phyloP scores from a whole-genome alignment of 768 basidiomycete species.

The Cubamyces sp. region DNA sequence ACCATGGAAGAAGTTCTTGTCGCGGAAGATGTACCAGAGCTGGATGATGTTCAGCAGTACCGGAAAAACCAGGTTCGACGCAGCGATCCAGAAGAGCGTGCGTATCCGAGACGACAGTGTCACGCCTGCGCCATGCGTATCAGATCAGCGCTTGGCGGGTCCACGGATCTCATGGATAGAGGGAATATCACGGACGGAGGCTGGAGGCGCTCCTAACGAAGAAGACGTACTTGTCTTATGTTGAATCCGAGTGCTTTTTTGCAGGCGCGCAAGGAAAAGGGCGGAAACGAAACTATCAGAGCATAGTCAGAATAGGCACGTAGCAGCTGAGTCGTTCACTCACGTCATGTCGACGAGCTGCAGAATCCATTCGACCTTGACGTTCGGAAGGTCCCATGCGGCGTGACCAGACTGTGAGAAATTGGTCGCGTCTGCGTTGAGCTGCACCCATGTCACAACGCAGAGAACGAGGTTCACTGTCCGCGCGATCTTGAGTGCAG shows the following conservation, averaged over 20 bases:
- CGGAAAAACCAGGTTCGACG: conserved; percentile 45
- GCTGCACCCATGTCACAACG: conserved; percentile 4
- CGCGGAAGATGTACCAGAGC: conserved; percentile 28
- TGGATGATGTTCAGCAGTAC: conserved; percentile 40
- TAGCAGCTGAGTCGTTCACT: conserved; percentile 19
- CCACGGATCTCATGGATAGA: too few species aligned
- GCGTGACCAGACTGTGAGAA: conserved; percentile 5
- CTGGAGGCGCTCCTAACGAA: too few species aligned
- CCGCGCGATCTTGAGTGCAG: conserved; percentile 38
- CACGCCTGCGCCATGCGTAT: too few species aligned
- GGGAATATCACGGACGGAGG: too few species aligned
- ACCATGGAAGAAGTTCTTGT: conserved; percentile 10
- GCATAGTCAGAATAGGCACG: too few species aligned
- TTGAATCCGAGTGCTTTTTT: neutral
- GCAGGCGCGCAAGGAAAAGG: conserved; percentile 8
- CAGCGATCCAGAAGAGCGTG: conserved; percentile 42
- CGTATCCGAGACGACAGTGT: conserved; percentile 28
- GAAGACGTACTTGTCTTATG: neutral
- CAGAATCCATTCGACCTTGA: conserved; percentile 37
- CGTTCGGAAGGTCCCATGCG: conserved; percentile 11
- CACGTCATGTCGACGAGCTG: conserved; percentile 42
- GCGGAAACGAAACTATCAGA: neutral
- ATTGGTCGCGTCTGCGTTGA: neutral
- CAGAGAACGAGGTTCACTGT: conserved; percentile 27
- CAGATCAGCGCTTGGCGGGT: too few species aligned